Evolutionary conservation across 768 basidiomycete species (phyloP), one percentile per base, ranked within the genome.

Genomic region (Leucocoprinus sp.): DNA sequence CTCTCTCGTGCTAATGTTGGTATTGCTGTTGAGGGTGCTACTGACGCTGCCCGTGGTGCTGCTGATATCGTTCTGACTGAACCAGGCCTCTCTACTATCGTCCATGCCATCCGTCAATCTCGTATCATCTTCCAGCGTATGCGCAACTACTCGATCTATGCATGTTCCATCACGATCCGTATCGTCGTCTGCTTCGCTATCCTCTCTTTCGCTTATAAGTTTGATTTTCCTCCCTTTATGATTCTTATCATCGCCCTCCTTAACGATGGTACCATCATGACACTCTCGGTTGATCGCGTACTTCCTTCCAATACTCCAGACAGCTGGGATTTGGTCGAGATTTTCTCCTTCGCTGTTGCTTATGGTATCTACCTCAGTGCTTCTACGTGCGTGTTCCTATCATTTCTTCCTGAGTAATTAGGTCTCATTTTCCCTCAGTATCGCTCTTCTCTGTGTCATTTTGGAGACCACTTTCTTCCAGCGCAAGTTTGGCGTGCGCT

Each of bases 211-310:
- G 87, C 84, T 27, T 98, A 92, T 82, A 80, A 83, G 73, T 93
- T 95, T 67, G 89, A 96, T 66, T 98, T 98, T 89, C 95, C 95
- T 57, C 92, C 95, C 12, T 98, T 98, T 80, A 98, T 97, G 95
- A 80, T 98, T 54, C 86, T 98, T 64, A 88, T 97, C 66, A 93
- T 98, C 54, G 95, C 95, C 47, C 78, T 97, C 23, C 72, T 96
- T 51, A 98, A 98, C 66, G 95, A 98, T 60, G 95, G 95, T 62
- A 97, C 95, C 53, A 97, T 98, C 75, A 96, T 98, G 93, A 98
- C 95, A 9, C 76, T 97, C 49, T 90, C 87, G 9, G 84, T 95
- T 28, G 95, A 98, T 66, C 92, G 95, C 61, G 95, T 97, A 40
- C 66, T 98, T 55, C 95, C 95, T 28, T 95, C 92, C 22, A 83